These are phyloP conservation scores for Agroathelia rolfsii DNA, from an alignment of 1,284 basidiomycete genomes.

Conservation along the genomic window DNA sequence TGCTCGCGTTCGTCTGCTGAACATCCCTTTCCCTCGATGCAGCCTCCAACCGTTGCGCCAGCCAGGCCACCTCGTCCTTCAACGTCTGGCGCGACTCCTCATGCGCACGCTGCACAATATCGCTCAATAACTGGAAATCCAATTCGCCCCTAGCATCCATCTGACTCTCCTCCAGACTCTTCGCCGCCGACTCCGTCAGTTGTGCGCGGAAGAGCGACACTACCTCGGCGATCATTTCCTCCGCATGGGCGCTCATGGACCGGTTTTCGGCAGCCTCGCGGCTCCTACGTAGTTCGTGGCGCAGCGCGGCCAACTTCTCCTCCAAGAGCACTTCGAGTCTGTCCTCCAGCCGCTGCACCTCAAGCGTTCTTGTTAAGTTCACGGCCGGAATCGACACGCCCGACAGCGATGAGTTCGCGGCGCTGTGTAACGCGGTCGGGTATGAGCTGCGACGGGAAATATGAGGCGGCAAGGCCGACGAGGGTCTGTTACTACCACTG, in stretches of 20 bases:
- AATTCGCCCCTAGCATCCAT: slow-evolving; percentile 66
- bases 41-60: slow-evolving; percentile 31
- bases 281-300: slow-evolving; percentile 26
- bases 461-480: slow-evolving; percentile 21
- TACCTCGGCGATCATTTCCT: slow-evolving; percentile 55
- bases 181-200: slow-evolving; percentile 48
- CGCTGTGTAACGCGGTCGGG: slow-evolving; percentile 16
- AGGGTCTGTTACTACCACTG: slow-evolving; percentile 21
- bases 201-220: slow-evolving; percentile 58
- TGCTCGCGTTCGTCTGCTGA: too few species aligned
- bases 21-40: slow-evolving; percentile 7
- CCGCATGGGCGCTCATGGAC: slow-evolving; percentile 22
- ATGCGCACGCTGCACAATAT: slow-evolving; percentile 58
- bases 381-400: slow-evolving; percentile 34
- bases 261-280: slow-evolving; percentile 12
- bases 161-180: slow-evolving; percentile 51
- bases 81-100: slow-evolving; percentile 46
- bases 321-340: slow-evolving; percentile 52
- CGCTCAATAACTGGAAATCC: slow-evolving; percentile 66
- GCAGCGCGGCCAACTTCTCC: slow-evolving; percentile 51
- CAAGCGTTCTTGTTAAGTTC: slow-evolving; percentile 45
- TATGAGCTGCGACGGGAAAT: too few species aligned
- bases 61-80: slow-evolving; percentile 43
- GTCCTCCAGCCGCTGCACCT: slow-evolving; percentile 49
- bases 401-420: slow-evolving; percentile 27